These are phyloP conservation scores for Dryadomyces sulphureus DNA, from an alignment of 2,329 filamentous ascomycete genomes.

Conservation along the genomic window DNA sequence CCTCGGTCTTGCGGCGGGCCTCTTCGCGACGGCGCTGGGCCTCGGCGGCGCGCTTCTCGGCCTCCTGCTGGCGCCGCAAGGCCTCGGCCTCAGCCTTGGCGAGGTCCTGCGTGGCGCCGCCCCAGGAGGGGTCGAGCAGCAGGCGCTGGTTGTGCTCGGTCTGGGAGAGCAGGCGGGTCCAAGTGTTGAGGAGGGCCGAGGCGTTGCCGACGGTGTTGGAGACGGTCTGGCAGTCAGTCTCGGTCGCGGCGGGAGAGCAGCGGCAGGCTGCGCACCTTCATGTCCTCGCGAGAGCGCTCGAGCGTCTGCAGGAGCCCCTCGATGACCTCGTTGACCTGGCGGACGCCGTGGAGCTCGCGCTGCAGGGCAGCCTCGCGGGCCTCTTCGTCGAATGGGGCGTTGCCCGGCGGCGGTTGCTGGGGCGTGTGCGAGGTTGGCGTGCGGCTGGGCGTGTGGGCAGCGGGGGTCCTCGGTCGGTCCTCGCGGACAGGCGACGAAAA, in stretches of 20 bases:
- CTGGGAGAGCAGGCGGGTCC: conserved; percentile 90
- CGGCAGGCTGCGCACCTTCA: conserved; percentile 33
- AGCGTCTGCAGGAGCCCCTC: conserved; percentile 62
- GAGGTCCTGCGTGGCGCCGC: conserved; percentile 75
- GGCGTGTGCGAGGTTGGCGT: background rate
- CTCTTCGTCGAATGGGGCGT: conserved; percentile 44
- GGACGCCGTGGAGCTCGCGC: conserved; percentile 68
- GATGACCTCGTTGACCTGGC: conserved; percentile 76
- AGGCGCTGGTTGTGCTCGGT: conserved; percentile 95
- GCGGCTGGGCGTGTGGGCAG: conserved; percentile 24
- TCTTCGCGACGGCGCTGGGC: conserved; percentile 67
- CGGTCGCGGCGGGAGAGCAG: conserved; percentile 25
- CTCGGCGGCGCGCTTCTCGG: conserved; percentile 61
- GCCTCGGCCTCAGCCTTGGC: conserved; percentile 58
- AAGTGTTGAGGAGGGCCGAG: conserved; percentile 80
- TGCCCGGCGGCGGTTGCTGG: conserved; percentile 18
- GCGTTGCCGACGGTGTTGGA: conserved; percentile 74
- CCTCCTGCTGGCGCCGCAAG: conserved; percentile 55
- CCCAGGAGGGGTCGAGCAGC: conserved; percentile 77
- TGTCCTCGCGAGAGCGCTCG: conserved; percentile 59
- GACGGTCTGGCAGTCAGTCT: conserved; percentile 45
- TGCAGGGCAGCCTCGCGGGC: conserved; percentile 59
- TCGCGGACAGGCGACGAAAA: conserved; percentile 13
- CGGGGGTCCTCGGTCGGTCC: conserved; percentile 27
- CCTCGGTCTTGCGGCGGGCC: conserved; percentile 46